Base-by-base conservation (phyloP, 768 basidiomycete species). In the Auricularia sp. region DNA sequence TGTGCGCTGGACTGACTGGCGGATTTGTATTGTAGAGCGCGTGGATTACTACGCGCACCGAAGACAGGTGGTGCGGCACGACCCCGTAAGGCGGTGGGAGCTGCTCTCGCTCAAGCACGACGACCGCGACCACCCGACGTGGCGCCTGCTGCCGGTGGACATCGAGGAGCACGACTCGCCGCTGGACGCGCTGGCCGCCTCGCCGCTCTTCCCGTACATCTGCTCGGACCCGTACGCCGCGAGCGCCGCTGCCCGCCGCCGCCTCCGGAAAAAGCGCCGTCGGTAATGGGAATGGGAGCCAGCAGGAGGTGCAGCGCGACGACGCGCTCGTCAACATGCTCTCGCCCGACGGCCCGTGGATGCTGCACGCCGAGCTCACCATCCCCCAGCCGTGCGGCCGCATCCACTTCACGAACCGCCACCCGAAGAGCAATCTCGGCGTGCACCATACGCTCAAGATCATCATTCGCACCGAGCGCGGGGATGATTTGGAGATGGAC, bases 361-460 rank as follows among this genome's bases (percentile, higher is more conserved):
- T 81, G 8, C 82, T 98, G 66, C 84, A 86, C 64, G 81, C 84
- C 62, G 78, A 83, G 36, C 71, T 98, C 54, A 80, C 80, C 54
- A 78, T 98, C 1, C 94, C 95, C 0, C 75, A 74, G 16, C 81
- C 85, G 1, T 90, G 87, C 69, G 72, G 72, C 23, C 14, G 61
- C 18, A 72, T 98, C 61, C 84, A 83, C 69, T 88, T 91, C 69
- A 90, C 93, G 10, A 94, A 90, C 71, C 87, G 83, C 72, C 91
- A 92, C 73, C 82, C 82, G 65, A 79, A 80, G 68, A 86, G 88
- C 66, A 89, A 91, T 70, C 85, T 97, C 67, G 75, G 79, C 16
- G 82, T 97, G 44, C 76, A 80, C 0, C 96, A 99, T 72, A 74
- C 79, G 61, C 77, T 99, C 63, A 94, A 93, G 77, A 81, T 92